phyloP scores from a whole-genome alignment of 2,329 filamentous ascomycete genomes.

The Fusarium kyushuense region DNA sequence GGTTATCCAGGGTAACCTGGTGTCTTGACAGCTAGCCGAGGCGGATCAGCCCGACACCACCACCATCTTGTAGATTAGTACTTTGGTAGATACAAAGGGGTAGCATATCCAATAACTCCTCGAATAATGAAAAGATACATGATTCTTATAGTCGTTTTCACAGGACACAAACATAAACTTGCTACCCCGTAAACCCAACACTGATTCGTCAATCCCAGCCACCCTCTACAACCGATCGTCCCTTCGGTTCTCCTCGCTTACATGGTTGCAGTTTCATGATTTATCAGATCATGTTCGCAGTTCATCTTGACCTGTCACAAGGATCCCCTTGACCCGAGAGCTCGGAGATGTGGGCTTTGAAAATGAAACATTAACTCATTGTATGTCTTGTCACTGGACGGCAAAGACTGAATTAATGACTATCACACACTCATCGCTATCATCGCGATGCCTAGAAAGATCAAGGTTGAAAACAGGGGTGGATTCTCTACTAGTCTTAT shows the following conservation, averaged over 20 bases:
- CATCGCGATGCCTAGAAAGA: neutral
- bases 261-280: neutral
- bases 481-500: conserved; percentile 3
- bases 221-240: neutral
- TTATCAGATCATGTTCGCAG: conserved; percentile 20
- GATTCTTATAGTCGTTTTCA: neutral
- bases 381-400: neutral
- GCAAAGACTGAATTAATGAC: neutral
- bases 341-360: conserved; percentile 9
- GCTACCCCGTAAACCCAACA: neutral
- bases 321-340: conserved; percentile 4
- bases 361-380: neutral
- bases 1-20: conserved; percentile 6
- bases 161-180: neutral
- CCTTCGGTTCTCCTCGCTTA: neutral
- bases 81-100: neutral
- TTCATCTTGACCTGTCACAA: conserved; percentile 12
- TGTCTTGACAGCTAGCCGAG: neutral
- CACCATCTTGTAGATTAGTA: neutral
- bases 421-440: neutral
- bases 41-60: neutral
- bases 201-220: conserved; percentile 7
- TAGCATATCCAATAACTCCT: neutral
- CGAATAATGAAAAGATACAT: neutral
- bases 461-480: conserved; percentile 12